Conservation (phyloP, 2,329 filamentous ascomycete genomes). For the Hypoxylon sp. region DNA sequence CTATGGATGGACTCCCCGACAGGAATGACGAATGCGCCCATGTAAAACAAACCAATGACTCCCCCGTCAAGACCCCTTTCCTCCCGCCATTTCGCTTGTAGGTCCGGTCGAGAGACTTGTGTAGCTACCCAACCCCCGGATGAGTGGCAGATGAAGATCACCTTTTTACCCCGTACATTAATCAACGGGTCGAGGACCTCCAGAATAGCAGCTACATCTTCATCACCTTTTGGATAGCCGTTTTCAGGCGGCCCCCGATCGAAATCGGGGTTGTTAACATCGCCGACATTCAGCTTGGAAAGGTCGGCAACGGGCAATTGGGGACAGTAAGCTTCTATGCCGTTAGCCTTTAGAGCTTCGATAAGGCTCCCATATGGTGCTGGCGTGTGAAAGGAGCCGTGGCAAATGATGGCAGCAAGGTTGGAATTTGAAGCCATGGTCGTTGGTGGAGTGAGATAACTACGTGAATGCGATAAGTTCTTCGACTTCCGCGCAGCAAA, state of each 20-base stretch:
- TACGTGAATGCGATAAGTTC: background rate
- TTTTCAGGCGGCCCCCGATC: conserved; percentile 48
- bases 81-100: conserved; percentile 47
- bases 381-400: conserved; percentile 53
- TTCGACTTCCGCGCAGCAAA: background rate
- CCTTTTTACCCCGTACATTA: conserved; percentile 47
- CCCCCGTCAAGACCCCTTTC: conserved; percentile 43
- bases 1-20: conserved; percentile 52
- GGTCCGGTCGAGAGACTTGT: conserved; percentile 50
- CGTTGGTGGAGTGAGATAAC: background rate
- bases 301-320: conserved; percentile 55
- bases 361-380: conserved; percentile 52
- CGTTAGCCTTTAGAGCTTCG: conserved; percentile 42
- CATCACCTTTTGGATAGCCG: conserved; percentile 51
- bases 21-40: conserved; percentile 53
- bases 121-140: conserved; percentile 55
- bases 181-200: conserved; percentile 25
- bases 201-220: conserved; percentile 35
- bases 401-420: conserved; percentile 42
- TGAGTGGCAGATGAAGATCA: conserved; percentile 54
- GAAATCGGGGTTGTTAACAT: conserved; percentile 44
- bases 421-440: background rate
- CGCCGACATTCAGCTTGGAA: conserved; percentile 46
- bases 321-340: conserved; percentile 54
- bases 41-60: conserved; percentile 52